Percentiles rank a stretch among this genome's conserved stretches.
Evolutionary conservation across 2,329 filamentous ascomycete species (phyloP).

Genomic region (Fusarium fracticaudum): DNA sequence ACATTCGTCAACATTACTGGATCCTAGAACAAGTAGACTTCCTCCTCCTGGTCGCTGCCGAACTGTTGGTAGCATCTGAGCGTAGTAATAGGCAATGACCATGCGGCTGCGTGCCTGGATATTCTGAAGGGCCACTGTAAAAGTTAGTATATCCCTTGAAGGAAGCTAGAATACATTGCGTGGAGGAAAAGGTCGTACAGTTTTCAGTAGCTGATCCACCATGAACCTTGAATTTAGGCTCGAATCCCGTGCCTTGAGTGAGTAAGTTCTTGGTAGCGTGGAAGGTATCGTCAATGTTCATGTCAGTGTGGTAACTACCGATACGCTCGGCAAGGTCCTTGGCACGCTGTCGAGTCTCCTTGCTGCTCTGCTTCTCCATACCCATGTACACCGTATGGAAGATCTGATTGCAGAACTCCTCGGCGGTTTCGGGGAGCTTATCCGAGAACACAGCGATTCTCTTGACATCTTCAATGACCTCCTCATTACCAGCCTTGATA

Average conservation of each 20-base stretch:
- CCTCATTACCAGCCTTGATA: conserved; percentile 26
- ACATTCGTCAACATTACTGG: conserved; percentile 43
- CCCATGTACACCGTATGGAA: conserved; percentile 63
- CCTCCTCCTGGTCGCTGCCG: conserved; percentile 39
- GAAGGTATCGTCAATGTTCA: conserved; percentile 77
- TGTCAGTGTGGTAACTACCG: conserved; percentile 76
- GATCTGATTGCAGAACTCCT: conserved; percentile 62
- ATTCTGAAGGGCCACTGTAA: conserved; percentile 18
- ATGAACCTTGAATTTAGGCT: conserved; percentile 59
- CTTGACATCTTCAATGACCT: conserved; percentile 51
- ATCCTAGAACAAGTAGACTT: conserved; percentile 42
- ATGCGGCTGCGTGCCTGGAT: conserved; percentile 26
- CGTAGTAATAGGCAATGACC: conserved; percentile 44
- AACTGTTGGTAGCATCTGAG: conserved; percentile 47
- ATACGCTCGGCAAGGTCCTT: conserved; percentile 69
- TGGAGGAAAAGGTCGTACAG: conserved; percentile 13
- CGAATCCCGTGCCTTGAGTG: conserved; percentile 65
- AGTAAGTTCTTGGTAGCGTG: conserved; percentile 63
- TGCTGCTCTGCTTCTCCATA: conserved; percentile 71
- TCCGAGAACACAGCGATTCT: conserved; percentile 35
- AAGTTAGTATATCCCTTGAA: conserved; percentile 46
- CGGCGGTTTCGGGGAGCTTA: conserved; percentile 59
- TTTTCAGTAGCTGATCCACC: conserved; percentile 65
- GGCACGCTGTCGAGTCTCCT: conserved; percentile 74
- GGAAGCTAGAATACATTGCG: too few species aligned